Evolutionary conservation across 371 early-diverging fungal species (phyloP), one percentile per base, ranked within the genome.

Genomic region (Smittium mucronatum): DNA sequence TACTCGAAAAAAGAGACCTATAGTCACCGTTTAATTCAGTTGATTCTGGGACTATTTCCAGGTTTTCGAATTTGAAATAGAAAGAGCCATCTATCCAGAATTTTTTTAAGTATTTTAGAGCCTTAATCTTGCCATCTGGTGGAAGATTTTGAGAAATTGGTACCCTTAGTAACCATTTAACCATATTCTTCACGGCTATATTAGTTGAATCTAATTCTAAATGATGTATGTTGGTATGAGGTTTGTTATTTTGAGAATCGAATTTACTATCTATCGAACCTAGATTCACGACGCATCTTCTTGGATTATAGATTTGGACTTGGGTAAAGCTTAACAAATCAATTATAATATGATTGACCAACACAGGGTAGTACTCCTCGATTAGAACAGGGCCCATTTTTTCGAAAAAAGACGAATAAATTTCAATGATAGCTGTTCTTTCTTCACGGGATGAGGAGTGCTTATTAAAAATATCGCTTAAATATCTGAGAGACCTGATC

Each of bases 101-200:
- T 21, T 80, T 79, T 8, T 84, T 77, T 15, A 96, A 74, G 58
- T 84, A 81, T 63, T 83, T 82, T 33, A 91, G 82, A 0, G 92
- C 91, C 21, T 75, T 78, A 17, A 90, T 76, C 76, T 93, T 92
- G 5, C 89, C 93, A n/a, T 85, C 80, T 72, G 94, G 94, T 57
- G 87, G 87, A 63, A 93, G 71, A 47, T 81, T 72, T 28, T 86
- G 85, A 0, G 88, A 88, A 35, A 94, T 80, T 0, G 90, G 87
- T 57, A 88, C 84, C 1, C 92, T 85, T 28, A 94, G 77, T 32
- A 96, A 73, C 73, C 87, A 89, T 30, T 81, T 82, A 31, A 86
- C 83, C 36, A 88, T 80, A 33, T 85, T 85, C 11, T 92, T 83
- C 26, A 87, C 75, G 47, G 85, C 85, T 1, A 89, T 73, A 2